A percentile compares a stretch with the other conserved stretches of the same genome.
Conservation (phyloP, 2,329 filamentous ascomycete species). For the Aspergillus sergii region DNA sequence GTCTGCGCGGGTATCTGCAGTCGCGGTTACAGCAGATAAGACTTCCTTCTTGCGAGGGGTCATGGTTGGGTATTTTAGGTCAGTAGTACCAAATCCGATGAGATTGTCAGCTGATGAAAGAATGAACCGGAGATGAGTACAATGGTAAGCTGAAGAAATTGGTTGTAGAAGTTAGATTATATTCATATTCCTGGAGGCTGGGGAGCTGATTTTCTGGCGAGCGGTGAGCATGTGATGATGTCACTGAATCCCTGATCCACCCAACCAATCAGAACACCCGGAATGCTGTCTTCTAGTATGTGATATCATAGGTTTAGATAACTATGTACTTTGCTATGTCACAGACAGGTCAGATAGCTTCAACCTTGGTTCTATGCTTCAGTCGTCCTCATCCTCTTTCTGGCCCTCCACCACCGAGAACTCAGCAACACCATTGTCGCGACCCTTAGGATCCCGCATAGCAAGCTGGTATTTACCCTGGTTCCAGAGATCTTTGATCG, state of each 20-base stretch:
- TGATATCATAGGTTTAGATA: no score
- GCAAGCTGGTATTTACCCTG: constrained; percentile 76
- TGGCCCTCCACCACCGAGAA: constrained; percentile 47
- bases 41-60: constrained; percentile 27
- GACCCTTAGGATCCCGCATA: constrained; percentile 51
- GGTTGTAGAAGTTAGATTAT: no score
- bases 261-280: constrained; percentile 1
- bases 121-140: not conserved
- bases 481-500: constrained; percentile 89
- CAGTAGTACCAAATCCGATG: not conserved
- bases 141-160: not conserved
- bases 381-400: constrained; percentile 37
- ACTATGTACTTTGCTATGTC: not conserved
- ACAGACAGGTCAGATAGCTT: constrained; percentile 3
- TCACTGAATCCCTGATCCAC: constrained; percentile 23
- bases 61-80: constrained; percentile 11
- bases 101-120: not conserved
- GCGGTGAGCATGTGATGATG: constrained; percentile 41
- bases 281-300: no score
- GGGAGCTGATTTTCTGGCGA: constrained; percentile 19
- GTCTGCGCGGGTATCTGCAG: constrained; percentile 14
- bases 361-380: constrained; percentile 5
- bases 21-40: constrained; percentile 15
- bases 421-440: constrained; percentile 50
- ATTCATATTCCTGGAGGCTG: constrained; percentile 7